Base-by-base conservation (phyloP, 371 early-diverging fungal species). In the Coemansia sp. region DNA sequence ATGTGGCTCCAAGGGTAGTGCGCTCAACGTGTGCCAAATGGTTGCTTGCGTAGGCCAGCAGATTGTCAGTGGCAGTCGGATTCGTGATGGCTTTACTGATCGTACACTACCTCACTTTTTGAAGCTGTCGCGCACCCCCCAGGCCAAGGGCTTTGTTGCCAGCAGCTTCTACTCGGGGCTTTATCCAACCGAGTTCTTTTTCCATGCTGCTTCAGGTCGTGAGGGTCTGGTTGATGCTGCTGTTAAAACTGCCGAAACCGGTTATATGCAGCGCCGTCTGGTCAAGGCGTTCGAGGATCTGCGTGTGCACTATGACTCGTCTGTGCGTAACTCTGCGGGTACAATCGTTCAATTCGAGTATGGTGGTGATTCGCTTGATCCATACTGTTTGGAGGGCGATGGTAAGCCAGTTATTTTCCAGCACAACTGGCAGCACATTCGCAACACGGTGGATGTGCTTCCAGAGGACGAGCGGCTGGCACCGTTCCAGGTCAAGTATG, bases 201-300 rank as follows among this genome's bases (percentile, higher is more conserved):
- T 99, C 89, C 99, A 99, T 85, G 99, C 99, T 65, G 94, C 97
- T 19, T 94, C 97, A 63, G 99, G 99, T 79, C 93, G 99, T 85
- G 99, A 99, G 89, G 99, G 99, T 83, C 84, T 99, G 67, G 98
- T 99, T 61, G 99, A 99, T 84, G 99, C 99, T 4, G 99, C 99
- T 63, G 99, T 99, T 79, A 92, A 93, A 78, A 99, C 99, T 36
- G 99, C 99, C 29, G 99, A 99, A 84, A 99, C 99, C 0, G 99
- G 99, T 69, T 99, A 99, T 78, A 98, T 99, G 96, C 97, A 97
- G 82, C 87, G 99, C 65, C 93, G 99, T 81, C 83, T 99, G 65
- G 97, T 99, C 93, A 99, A 99, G 87, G 97, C 98, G 0, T 85
- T 99, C 64, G 99, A 99, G 80, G 99, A 99, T 85, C 81, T 98